Base-by-base conservation (phyloP, 2,329 filamentous ascomycete species). In the Dothideomycetes sp. region DNA sequence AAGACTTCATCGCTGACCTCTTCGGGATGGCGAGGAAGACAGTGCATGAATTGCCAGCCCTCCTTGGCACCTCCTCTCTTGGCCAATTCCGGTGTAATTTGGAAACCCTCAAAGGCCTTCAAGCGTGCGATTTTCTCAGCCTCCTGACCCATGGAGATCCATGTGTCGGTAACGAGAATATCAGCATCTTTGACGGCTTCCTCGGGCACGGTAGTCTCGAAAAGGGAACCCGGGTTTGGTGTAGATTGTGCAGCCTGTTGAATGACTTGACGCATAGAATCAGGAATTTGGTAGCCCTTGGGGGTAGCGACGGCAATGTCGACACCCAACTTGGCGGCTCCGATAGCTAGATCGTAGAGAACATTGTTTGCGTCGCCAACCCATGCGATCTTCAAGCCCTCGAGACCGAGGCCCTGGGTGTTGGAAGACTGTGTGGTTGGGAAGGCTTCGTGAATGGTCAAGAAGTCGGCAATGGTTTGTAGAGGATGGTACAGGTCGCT, bases 91-190 rank as follows among this genome's bases (percentile, higher is more conserved):
- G 80, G 75, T 3, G 89, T 95, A 55, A 98, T 83, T 60, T 95
- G 89, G 64, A 88, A 98, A 11, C 89, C 88, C 20, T 74, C 73
- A 60, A 98, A 98, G 2, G 79, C 86, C 56, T 80, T 76, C 45
- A 95, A 60, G 36, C 85, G 73, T 69, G 82, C 82, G 51, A 79
- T 71, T 27, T 78, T 71, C 63, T 98, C 91, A 43, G 76, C 77
- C 63, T 98, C 91, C 64, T 96, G 89, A 33, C 91, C 91, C 91
- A 98, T 98, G 1, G 86, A 94, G 22, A 98, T 76, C 91, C 91
- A 98, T 1, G 91, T 98, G 57, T 98, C 91, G 1, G 91, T 98
- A 16, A 96, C 87, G 44, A 98, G 69, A 39, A 96, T 74, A 59
- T 98, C 82, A 3, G 91, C 89, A 49, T 80, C 69, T 66, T 84